A percentile compares a stretch with the other conserved stretches of the same genome.
Evolutionary conservation across 345 rosid species (phyloP).

Genomic region (Arabidopsis thaliana): TAIR10.1 NC_003076.8:714501-715000

Average conservation of each 20-base stretch:
- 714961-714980: background rate
- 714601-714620: conserved; percentile 41
- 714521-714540: conserved; percentile 31
- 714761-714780: background rate
- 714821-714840: conserved; percentile 1
- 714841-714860: background rate
- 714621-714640: conserved; percentile 29
- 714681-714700: conserved; percentile 29
- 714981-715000: background rate
- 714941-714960: conserved; percentile 18
- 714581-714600: conserved; percentile 46
- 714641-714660: conserved; percentile 21
- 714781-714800: background rate
- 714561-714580: conserved; percentile 17
- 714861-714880: background rate
- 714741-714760: background rate
- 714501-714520: conserved; percentile 24
- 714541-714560: conserved; percentile 31
- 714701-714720: background rate
- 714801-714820: conserved; percentile 12
- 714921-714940: background rate
- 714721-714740: background rate
- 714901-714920: too few species aligned
- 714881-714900: too few species aligned
- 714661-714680: conserved; percentile 27